Evolutionary conservation across 176 grass and related monocot genomes (phyloP).

Genomic region (Guadua angustifolia): DNA sequence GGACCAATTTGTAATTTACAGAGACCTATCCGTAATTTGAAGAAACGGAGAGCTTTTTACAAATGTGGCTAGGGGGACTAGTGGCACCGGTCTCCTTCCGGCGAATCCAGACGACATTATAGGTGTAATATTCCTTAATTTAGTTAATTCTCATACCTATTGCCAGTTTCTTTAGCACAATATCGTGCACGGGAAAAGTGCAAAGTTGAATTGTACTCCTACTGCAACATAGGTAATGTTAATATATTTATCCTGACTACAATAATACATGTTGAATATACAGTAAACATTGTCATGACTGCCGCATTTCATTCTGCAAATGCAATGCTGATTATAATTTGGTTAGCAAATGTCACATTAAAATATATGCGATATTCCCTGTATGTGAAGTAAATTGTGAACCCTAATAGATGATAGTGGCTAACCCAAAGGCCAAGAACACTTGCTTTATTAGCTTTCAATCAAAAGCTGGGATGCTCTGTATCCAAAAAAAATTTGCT

Average conservation of each 20-base stretch:
- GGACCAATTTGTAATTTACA: too few relatives aligned
- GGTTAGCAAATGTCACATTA: background rate
- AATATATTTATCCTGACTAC: constrained; percentile 5
- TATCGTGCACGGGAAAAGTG: background rate
- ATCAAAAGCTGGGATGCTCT: background rate
- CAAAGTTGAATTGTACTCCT: constrained; percentile 4
- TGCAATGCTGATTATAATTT: background rate
- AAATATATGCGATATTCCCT: background rate
- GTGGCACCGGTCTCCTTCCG: too few relatives aligned
- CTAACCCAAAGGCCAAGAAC: background rate
- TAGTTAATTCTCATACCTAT: background rate
- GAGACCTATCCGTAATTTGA: too few relatives aligned
- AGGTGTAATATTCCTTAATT: background rate
- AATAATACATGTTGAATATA: background rate
- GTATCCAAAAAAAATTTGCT: background rate
- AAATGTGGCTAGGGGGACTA: too few relatives aligned
- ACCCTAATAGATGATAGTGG: background rate
- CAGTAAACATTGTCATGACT: background rate
- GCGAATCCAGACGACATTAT: too few relatives aligned
- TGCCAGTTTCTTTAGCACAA: background rate
- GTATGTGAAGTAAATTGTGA: background rate
- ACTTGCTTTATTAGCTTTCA: background rate
- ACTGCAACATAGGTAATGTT: background rate
- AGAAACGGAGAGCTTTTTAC: too few relatives aligned
- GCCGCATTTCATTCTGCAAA: background rate